Percentiles rank a stretch among this genome's conserved stretches.
phyloP scores from a whole-genome alignment of 2,329 filamentous ascomycete genomes.

The Neonectria coccinea region DNA sequence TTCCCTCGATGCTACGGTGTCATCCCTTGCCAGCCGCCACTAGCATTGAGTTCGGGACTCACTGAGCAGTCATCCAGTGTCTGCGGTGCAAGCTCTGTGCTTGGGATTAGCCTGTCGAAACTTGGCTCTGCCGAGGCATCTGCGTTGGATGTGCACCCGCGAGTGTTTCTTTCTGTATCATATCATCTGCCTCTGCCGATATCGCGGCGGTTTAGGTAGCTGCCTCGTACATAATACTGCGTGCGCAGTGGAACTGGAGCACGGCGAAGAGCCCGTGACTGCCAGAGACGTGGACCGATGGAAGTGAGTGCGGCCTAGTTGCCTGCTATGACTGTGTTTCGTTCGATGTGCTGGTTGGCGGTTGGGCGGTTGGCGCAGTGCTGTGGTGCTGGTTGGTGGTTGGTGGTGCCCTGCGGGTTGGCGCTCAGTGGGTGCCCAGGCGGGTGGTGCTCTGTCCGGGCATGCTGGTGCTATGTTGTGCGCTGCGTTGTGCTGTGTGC shows the following conservation, averaged over 20 bases:
- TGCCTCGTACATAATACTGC: too few relatives aligned
- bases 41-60: slow-evolving; percentile 9
- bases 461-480: slow-evolving; percentile 2
- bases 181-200: slow-evolving; percentile 5
- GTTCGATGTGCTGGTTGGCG: slow-evolving; percentile 4
- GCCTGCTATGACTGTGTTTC: background rate
- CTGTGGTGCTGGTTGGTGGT: background rate
- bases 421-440: too few relatives aligned
- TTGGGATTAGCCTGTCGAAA: too few relatives aligned
- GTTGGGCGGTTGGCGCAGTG: background rate
- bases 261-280: background rate
- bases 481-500: slow-evolving; percentile 10
- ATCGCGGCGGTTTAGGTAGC: background rate
- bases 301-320: too few relatives aligned
- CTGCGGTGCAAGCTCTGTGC: background rate
- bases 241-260: background rate
- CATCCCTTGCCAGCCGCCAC: slow-evolving; percentile 20
- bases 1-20: slow-evolving; percentile 17
- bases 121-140: background rate
- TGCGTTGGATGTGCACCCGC: background rate
- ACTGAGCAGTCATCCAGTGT: slow-evolving; percentile 7
- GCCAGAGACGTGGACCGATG: too few relatives aligned
- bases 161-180: slow-evolving; percentile 6
- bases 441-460: background rate
- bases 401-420: background rate